phyloP scores from a whole-genome alignment of 2,329 filamentous ascomycete genomes.

The Nemania serpens region DNA sequence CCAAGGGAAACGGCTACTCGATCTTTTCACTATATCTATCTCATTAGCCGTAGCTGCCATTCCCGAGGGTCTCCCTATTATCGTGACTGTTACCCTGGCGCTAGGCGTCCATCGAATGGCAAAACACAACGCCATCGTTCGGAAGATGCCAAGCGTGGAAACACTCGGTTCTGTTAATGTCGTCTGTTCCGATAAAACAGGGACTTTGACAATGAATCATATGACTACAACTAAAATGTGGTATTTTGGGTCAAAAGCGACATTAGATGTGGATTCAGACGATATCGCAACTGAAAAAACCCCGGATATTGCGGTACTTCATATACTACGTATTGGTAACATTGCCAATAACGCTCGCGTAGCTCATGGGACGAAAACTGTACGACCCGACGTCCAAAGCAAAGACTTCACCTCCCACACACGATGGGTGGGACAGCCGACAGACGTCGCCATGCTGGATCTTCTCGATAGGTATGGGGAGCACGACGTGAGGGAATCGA shows the following conservation, averaged over 20 bases:
- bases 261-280: conserved; percentile 59
- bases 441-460: conserved; percentile 96
- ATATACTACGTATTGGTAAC: conserved; percentile 89
- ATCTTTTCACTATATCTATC: conserved; percentile 97
- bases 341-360: conserved; percentile 94
- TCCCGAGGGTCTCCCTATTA: conserved; percentile 94
- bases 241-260: conserved; percentile 74
- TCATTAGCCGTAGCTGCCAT: conserved; percentile 96
- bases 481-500: conserved; percentile 84
- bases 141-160: conserved; percentile 94
- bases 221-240: conserved; percentile 98
- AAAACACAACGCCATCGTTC: conserved; percentile 90
- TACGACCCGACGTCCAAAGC: conserved; percentile 82
- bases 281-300: conserved; percentile 59
- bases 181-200: conserved; percentile 98
- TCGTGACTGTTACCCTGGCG: conserved; percentile 95
- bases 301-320: conserved; percentile 74
- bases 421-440: conserved; percentile 95
- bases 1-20: conserved; percentile 85
- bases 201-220: conserved; percentile 94
- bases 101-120: conserved; percentile 97
- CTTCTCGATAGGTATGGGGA: conserved; percentile 89
- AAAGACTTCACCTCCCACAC: conserved; percentile 70
- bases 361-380: conserved; percentile 74
- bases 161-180: conserved; percentile 98